Percentiles rank a stretch among this genome's conserved stretches.
phyloP scores from a whole-genome alignment of 2,329 filamentous ascomycete species.

The Hymenotorrendiella dingleyae region DNA sequence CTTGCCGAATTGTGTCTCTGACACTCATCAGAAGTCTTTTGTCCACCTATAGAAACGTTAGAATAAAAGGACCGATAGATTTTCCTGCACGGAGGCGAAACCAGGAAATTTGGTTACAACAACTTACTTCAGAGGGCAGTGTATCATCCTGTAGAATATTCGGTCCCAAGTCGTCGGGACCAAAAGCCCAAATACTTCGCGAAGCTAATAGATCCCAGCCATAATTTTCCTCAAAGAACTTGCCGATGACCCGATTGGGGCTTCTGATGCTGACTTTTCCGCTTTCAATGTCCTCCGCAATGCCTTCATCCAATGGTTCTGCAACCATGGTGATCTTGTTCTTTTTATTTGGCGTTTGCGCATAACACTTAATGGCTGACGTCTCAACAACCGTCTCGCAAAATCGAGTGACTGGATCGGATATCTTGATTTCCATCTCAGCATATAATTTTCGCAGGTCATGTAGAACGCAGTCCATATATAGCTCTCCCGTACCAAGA shows the following conservation, averaged over 20 bases:
- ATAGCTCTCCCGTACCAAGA: conserved; percentile 93
- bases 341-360: conserved; percentile 97
- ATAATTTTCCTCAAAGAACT: conserved; percentile 95
- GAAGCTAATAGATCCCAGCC: conserved; percentile 94
- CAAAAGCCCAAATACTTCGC: conserved; percentile 97
- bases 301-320: conserved; percentile 89
- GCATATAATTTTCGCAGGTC: conserved; percentile 90
- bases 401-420: conserved; percentile 93
- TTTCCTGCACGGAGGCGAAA: background rate
- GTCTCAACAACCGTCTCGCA: conserved; percentile 98
- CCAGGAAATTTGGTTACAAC: conserved; percentile 2
- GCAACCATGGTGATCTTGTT: conserved; percentile 99
- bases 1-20: conserved; percentile 88
- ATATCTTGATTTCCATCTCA: conserved; percentile 99
- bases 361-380: conserved; percentile 96
- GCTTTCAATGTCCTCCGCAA: conserved; percentile 88
- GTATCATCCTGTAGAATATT: conserved; percentile 98
- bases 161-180: conserved; percentile 87
- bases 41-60: conserved; percentile 57
- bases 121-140: conserved; percentile 71
- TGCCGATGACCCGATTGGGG: conserved; percentile 85
- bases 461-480: conserved; percentile 98
- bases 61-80: conserved; percentile 23
- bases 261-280: conserved; percentile 89
- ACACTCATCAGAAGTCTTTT: conserved; percentile 84